These are phyloP conservation scores for Schizopora paradoxa DNA, from an alignment of 1,284 basidiomycete genomes.

Conservation along the genomic window DNA sequence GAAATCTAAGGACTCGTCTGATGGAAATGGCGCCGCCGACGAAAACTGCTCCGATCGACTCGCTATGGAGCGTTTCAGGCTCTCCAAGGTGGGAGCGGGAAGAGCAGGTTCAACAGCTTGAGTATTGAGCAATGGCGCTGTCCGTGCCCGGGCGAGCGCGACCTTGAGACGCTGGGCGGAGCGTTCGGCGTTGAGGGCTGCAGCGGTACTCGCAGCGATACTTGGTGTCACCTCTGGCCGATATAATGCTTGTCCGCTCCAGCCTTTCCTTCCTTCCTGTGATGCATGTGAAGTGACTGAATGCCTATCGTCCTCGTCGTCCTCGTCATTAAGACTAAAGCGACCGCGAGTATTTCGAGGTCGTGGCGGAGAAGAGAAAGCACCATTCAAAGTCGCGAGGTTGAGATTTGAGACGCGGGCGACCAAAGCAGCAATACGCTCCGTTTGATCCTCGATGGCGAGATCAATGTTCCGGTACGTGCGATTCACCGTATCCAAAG, in stretches of 20 bases:
- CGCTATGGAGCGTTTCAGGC: slow-evolving; percentile 25
- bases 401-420: slow-evolving; percentile 52
- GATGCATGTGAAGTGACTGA: slow-evolving; percentile 30
- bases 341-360: background rate
- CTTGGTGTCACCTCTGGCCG: slow-evolving; percentile 51
- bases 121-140: slow-evolving; percentile 60
- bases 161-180: slow-evolving; percentile 65
- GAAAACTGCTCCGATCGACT: background rate
- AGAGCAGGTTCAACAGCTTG: slow-evolving; percentile 39
- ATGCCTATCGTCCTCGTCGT: background rate
- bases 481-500: slow-evolving; percentile 77
- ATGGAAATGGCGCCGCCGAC: background rate
- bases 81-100: slow-evolving; percentile 37
- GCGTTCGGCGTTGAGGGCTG: slow-evolving; percentile 72
- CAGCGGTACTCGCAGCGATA: slow-evolving; percentile 66
- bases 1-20: background rate
- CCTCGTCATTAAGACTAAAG: background rate
- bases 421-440: slow-evolving; percentile 52
- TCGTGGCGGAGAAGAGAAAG: slow-evolving; percentile 10
- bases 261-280: slow-evolving; percentile 24
- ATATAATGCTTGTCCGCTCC: no score
- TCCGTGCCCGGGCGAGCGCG: slow-evolving; percentile 55
- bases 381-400: slow-evolving; percentile 27
- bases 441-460: slow-evolving; percentile 56
- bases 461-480: slow-evolving; percentile 80